Conservation (phyloP, 371 early-diverging fungal genomes). For the Rhizopus delemar region DNA sequence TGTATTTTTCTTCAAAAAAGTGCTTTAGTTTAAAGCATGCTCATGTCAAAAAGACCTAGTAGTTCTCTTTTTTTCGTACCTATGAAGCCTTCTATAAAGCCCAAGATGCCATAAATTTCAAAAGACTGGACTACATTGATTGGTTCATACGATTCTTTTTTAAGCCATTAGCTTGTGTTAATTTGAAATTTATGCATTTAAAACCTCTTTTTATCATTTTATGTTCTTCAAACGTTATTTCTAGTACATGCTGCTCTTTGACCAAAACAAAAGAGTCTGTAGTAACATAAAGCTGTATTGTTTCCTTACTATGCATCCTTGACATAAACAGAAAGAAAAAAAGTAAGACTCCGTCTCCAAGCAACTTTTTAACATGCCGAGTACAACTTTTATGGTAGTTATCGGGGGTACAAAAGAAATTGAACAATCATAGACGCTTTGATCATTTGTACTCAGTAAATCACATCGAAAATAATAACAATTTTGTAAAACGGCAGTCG, state of each 20-base stretch:
- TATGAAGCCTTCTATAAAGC: constrained; percentile 39
- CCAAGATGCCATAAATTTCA: constrained; percentile 42
- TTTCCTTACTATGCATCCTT: constrained; percentile 14
- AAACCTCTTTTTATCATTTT: constrained; percentile 29
- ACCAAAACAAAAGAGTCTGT: constrained; percentile 28
- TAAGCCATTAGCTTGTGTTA: background rate
- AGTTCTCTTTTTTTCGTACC: constrained; percentile 20
- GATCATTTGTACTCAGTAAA: too few relatives aligned
- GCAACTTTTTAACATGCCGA: constrained; percentile 5
- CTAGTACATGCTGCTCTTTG: constrained; percentile 19
- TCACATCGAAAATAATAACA: too few relatives aligned
- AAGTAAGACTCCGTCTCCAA: background rate
- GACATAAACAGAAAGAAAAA: constrained; percentile 7
- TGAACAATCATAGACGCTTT: background rate
- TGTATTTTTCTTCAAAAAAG: constrained; percentile 32
- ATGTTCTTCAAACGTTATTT: constrained; percentile 32
- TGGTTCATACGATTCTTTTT: constrained; percentile 23
- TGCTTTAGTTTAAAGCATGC: background rate
- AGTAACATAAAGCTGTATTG: constrained; percentile 25
- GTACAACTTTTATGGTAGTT: constrained; percentile 2
- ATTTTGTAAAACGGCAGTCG: too few relatives aligned
- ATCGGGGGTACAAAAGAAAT: background rate
- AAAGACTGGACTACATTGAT: constrained; percentile 23
- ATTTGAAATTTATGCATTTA: background rate
- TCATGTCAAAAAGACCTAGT: background rate